Conservation (phyloP, 306 rosid species). For the Hippophae gyantsensis region DNA sequence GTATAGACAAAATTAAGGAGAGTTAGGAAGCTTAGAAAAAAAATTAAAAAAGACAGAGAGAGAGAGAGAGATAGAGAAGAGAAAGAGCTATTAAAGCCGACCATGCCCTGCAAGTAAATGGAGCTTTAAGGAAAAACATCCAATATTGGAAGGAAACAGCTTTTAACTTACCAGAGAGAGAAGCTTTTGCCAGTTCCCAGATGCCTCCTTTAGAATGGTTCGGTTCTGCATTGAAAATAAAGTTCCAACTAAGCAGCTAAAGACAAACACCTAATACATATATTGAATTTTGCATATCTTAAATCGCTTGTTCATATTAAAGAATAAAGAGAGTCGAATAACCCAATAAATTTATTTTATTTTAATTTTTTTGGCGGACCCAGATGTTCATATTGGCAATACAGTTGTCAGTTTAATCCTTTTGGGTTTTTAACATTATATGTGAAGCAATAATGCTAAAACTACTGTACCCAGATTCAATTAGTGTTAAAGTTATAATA, state of each 20-base stretch:
- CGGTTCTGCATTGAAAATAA: background rate
- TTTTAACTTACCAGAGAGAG: slow-evolving; percentile 24
- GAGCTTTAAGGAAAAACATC: slow-evolving; percentile 7
- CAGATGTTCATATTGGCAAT: too few species aligned
- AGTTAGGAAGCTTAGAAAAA: background rate
- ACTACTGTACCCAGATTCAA: too few species aligned
- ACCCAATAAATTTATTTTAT: too few species aligned
- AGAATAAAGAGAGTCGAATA: too few species aligned
- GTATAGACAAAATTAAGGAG: background rate
- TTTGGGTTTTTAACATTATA: too few species aligned
- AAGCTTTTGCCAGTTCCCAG: slow-evolving; percentile 7
- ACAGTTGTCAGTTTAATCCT: too few species aligned
- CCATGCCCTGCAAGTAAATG: slow-evolving; percentile 10
- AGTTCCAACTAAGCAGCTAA: slow-evolving; percentile 16
- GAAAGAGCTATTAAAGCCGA: slow-evolving; percentile 1
- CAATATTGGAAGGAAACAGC: slow-evolving; percentile 4
- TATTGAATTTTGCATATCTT: too few species aligned
- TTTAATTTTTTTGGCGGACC: too few species aligned
- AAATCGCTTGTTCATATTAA: too few species aligned
- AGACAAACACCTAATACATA: background rate
- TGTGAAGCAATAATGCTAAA: too few species aligned
- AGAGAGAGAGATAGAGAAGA: slow-evolving; percentile 10
- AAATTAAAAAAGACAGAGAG: background rate
- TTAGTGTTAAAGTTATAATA: too few species aligned
- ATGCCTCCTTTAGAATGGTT: background rate